phyloP scores from a whole-genome alignment of 192 early-diverging fungal species.

The Entomortierella chlamydospora region DNA sequence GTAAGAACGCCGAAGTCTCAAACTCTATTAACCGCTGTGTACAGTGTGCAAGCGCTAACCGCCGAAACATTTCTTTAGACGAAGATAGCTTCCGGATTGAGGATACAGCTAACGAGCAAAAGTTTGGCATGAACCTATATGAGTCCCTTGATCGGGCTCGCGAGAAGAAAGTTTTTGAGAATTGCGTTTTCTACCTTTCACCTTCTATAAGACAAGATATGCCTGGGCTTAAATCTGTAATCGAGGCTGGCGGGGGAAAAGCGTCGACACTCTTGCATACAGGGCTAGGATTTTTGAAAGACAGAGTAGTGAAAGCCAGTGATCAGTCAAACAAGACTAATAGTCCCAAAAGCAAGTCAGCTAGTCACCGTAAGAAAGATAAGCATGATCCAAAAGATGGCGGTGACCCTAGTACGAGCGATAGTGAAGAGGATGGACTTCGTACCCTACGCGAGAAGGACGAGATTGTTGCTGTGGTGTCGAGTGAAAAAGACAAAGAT shows the following conservation, averaged over 20 bases:
- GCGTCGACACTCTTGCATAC: conserved; percentile 22
- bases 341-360: background rate
- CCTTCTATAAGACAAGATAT: conserved; percentile 28
- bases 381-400: background rate
- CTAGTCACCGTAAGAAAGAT: background rate
- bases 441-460: conserved; percentile 13
- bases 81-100: conserved; percentile 29
- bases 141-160: conserved; percentile 30
- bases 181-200: conserved; percentile 38
- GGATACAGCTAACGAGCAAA: conserved; percentile 23
- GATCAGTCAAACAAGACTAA: background rate
- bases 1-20: conserved; percentile 4
- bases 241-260: conserved; percentile 46
- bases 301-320: conserved; percentile 10
- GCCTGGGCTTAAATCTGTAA: conserved; percentile 14
- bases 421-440: background rate
- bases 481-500: conserved; percentile 36
- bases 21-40: background rate
- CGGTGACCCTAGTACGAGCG: background rate
- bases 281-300: conserved; percentile 33
- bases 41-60: background rate
- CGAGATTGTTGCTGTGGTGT: conserved; percentile 28
- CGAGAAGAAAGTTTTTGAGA: conserved; percentile 38
- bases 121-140: conserved; percentile 33
- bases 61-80: conserved; percentile 35